phyloP scores from a whole-genome alignment of 768 basidiomycete species.

The Phallus indusiatus region DNA sequence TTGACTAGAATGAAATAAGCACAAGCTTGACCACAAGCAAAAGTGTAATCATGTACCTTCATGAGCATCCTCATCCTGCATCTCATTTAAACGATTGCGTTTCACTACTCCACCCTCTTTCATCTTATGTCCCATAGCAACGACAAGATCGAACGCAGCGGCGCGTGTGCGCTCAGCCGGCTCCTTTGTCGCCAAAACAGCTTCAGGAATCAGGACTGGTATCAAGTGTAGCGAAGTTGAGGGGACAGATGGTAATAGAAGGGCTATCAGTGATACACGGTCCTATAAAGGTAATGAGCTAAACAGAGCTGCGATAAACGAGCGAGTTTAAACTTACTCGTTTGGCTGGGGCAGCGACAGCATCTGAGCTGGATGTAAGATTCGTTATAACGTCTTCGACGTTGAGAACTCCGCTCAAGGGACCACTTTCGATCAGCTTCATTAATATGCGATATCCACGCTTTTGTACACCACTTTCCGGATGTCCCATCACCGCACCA shows the following conservation, averaged over 20 bases:
- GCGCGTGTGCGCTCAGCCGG: slow-evolving; percentile 86
- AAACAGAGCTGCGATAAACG: not conserved
- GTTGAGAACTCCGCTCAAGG: slow-evolving; percentile 34
- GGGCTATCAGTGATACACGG: slow-evolving; percentile 65
- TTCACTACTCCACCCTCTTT: slow-evolving; percentile 73
- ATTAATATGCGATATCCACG: slow-evolving; percentile 86
- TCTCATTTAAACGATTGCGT: slow-evolving; percentile 66
- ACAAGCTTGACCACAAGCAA: not conserved
- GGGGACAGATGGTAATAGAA: slow-evolving; percentile 60
- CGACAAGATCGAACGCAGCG: slow-evolving; percentile 83
- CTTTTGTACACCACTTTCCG: slow-evolving; percentile 88
- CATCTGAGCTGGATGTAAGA: slow-evolving; percentile 28
- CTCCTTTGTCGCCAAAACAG: slow-evolving; percentile 92
- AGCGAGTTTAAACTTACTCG: slow-evolving; percentile 38
- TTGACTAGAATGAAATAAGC: slow-evolving; percentile 30
- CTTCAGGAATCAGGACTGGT: slow-evolving; percentile 85
- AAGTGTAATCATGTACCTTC: slow-evolving; percentile 22
- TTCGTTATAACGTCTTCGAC: slow-evolving; percentile 1
- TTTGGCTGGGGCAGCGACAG: slow-evolving; percentile 75
- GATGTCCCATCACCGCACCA: slow-evolving; percentile 57
- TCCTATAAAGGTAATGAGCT: slow-evolving; percentile 42
- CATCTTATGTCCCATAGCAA: slow-evolving; percentile 93
- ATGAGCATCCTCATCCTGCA: slow-evolving; percentile 59
- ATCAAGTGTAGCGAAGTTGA: slow-evolving; percentile 71
- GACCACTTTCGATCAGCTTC: slow-evolving; percentile 57